phyloP scores from a whole-genome alignment of 306 rosid genomes.

The Cicer yamashitae region DNA sequence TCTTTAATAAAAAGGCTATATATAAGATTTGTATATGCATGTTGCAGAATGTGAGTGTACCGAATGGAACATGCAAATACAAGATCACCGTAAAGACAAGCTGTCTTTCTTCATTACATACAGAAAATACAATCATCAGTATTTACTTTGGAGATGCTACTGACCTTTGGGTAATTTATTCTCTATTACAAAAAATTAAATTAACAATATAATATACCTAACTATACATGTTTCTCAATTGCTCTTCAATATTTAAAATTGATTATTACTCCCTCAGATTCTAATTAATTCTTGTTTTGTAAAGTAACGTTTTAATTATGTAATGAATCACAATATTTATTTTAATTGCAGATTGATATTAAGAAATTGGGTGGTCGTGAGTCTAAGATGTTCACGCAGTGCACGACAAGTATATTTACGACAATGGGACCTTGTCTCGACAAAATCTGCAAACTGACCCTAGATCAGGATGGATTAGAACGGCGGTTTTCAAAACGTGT shows the following conservation, averaged over 20 bases:
- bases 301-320: too few relatives aligned
- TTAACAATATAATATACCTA: background rate
- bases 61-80: slow-evolving; percentile 57
- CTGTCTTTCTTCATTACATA: slow-evolving; percentile 64
- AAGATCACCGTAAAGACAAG: slow-evolving; percentile 67
- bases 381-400: slow-evolving; percentile 56
- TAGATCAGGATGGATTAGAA: too few relatives aligned
- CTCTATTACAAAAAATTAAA: background rate
- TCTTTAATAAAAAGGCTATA: background rate
- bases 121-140: slow-evolving; percentile 66
- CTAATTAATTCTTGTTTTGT: background rate
- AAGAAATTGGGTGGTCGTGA: slow-evolving; percentile 56
- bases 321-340: too few relatives aligned
- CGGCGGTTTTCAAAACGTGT: too few relatives aligned
- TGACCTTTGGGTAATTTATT: slow-evolving; percentile 73
- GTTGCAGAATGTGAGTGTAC: too few relatives aligned
- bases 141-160: slow-evolving; percentile 76
- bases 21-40: too few relatives aligned
- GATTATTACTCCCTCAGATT: background rate
- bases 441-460: slow-evolving; percentile 49
- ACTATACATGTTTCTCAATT: background rate
- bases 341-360: slow-evolving; percentile 47
- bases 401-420: slow-evolving; percentile 52
- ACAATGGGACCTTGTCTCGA: slow-evolving; percentile 52
- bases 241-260: background rate